phyloP scores from a whole-genome alignment of 2,329 filamentous ascomycete species.

The Teratosphaeria destructans region DNA sequence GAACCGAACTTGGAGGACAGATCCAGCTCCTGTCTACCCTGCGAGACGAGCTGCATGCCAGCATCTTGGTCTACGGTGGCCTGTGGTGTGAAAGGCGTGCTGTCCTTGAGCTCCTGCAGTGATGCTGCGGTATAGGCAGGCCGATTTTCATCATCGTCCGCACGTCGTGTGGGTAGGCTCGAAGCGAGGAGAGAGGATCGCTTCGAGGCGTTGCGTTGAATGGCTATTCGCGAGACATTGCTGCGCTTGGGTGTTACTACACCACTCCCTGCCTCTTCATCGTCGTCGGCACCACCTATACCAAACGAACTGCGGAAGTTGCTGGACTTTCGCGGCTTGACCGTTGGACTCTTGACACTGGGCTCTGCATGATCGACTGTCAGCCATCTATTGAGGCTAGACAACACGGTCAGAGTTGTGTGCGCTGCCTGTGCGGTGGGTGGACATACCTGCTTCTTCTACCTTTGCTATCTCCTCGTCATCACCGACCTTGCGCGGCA shows the following conservation, averaged over 20 bases:
- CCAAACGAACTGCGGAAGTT: conserved; percentile 71
- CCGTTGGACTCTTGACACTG: conserved; percentile 42
- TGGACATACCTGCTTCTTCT: conserved; percentile 13
- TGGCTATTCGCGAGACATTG: conserved; percentile 51
- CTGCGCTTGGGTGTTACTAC: conserved; percentile 53
- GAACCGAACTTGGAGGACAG: conserved; percentile 49
- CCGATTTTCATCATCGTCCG: conserved; percentile 53
- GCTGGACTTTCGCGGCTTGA: conserved; percentile 59
- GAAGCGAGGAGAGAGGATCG: conserved; percentile 37
- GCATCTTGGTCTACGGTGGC: conserved; percentile 18
- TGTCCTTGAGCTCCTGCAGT: conserved; percentile 72
- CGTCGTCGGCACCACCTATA: conserved; percentile 44
- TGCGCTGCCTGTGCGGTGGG: background rate
- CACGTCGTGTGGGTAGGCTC: conserved; percentile 36
- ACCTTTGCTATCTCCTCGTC: conserved; percentile 44
- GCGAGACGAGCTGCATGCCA: conserved; percentile 34
- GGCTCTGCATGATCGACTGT: conserved; percentile 32
- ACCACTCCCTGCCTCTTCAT: conserved; percentile 41
- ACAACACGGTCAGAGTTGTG: conserved; percentile 11
- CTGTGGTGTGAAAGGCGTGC: conserved; percentile 72
- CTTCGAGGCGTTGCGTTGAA: conserved; percentile 57
- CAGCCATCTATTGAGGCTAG: conserved; percentile 26
- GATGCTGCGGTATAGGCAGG: conserved; percentile 81
- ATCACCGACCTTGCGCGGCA: conserved; percentile 66
- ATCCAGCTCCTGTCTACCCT: conserved; percentile 33